Percentiles rank a stretch among this genome's conserved stretches.
Conservation (phyloP, 768 basidiomycete species). For the Favolaschia claudopus region DNA sequence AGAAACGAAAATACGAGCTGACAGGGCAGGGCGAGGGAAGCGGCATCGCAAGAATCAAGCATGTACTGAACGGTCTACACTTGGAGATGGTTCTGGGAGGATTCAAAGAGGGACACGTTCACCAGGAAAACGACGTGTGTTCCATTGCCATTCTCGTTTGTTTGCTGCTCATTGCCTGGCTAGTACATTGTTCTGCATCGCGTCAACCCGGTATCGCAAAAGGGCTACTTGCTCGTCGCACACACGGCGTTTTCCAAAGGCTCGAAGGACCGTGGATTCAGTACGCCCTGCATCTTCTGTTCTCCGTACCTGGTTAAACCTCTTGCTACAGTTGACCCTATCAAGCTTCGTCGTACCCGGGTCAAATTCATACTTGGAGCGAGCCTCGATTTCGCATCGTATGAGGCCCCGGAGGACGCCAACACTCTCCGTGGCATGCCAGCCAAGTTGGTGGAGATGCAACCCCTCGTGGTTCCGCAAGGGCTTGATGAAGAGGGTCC, state of each 20-base stretch:
- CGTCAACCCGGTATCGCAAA: constrained; percentile 88
- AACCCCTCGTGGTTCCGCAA: constrained; percentile 62
- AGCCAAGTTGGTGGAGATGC: constrained; percentile 69
- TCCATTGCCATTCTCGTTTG: background rate
- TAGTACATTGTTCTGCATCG: constrained; percentile 95
- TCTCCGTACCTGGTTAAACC: background rate
- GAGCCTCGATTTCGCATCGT: constrained; percentile 70
- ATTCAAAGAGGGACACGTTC: constrained; percentile 93
- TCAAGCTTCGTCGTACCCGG: constrained; percentile 81
- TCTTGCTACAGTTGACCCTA: constrained; percentile 69
- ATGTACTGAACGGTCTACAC: constrained; percentile 86
- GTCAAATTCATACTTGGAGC: constrained; percentile 86
- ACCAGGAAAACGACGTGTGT: constrained; percentile 94
- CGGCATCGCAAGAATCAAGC: constrained; percentile 65
- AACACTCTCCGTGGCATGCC: constrained; percentile 75
- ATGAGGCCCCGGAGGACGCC: constrained; percentile 58
- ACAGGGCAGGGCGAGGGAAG: constrained; percentile 63
- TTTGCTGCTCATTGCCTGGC: background rate
- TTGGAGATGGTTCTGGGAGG: constrained; percentile 90
- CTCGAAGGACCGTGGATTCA: constrained; percentile 78
- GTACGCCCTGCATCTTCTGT: constrained; percentile 52
- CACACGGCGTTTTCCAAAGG: constrained; percentile 93
- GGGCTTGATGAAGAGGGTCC: constrained; percentile 72
- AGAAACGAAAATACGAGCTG: constrained; percentile 81
- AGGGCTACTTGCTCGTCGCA: constrained; percentile 90